Evolutionary conservation across 2,329 filamentous ascomycete genomes (phyloP).

Genomic region (Pseudogymnoascus sp.): DNA sequence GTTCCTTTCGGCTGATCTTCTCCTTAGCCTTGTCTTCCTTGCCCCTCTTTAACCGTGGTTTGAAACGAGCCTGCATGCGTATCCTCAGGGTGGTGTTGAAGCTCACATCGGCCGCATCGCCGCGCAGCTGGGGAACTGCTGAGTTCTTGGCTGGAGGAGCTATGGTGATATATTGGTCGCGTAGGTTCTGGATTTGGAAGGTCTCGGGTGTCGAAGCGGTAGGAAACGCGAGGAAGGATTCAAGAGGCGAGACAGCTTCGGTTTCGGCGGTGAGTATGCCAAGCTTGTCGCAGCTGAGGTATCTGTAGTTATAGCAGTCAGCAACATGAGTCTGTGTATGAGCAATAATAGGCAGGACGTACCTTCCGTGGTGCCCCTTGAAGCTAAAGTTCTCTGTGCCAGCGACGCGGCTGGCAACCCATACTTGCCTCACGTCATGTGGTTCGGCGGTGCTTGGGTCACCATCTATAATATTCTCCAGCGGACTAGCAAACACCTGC

Average conservation of each 20-base stretch:
- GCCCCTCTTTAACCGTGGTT: conserved; percentile 67
- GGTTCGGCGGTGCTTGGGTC: conserved; percentile 83
- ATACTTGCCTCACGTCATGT: conserved; percentile 92
- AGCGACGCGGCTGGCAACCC: conserved; percentile 76
- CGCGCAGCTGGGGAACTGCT: conserved; percentile 57
- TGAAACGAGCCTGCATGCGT: conserved; percentile 92
- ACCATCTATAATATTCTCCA: conserved; percentile 84
- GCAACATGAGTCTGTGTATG: not conserved
- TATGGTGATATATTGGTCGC: conserved; percentile 60
- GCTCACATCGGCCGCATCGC: conserved; percentile 59
- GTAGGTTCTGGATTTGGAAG: conserved; percentile 66
- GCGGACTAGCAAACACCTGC: conserved; percentile 68
- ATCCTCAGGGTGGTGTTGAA: conserved; percentile 69
- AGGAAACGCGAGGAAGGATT: conserved; percentile 65
- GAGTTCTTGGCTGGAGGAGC: conserved; percentile 45
- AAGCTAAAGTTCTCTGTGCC: conserved; percentile 78
- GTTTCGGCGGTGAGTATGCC: conserved; percentile 68
- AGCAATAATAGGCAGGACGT: conserved; percentile 21
- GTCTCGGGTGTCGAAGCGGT: conserved; percentile 58
- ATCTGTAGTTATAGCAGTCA: conserved; percentile 40
- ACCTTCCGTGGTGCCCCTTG: conserved; percentile 85
- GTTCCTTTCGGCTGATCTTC: conserved; percentile 77
- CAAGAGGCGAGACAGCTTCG: conserved; percentile 75
- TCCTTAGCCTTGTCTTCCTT: conserved; percentile 78
- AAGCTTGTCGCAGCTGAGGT: conserved; percentile 76